Evolutionary conservation across 805 yeast species (phyloP).

Genomic region (Wickerhamia fluorescens): DNA sequence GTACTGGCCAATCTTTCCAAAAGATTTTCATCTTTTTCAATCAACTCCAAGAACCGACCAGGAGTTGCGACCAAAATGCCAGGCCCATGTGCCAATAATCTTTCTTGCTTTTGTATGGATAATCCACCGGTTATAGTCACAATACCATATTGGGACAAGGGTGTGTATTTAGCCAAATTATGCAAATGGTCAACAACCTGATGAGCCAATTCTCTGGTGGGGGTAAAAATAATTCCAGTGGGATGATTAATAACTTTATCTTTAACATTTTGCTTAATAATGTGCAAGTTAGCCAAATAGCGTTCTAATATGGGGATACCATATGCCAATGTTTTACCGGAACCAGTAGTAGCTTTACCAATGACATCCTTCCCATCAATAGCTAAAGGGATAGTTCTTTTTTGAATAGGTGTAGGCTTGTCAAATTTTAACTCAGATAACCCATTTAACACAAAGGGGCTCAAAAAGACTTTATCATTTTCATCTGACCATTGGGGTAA

Average conservation of each 20-base stretch:
- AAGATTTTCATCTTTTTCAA: slow-evolving; percentile 52
- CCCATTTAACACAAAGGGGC: slow-evolving; percentile 55
- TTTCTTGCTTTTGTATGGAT: slow-evolving; percentile 87
- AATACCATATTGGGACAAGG: slow-evolving; percentile 48
- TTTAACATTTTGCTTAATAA: slow-evolving; percentile 9
- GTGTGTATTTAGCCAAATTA: slow-evolving; percentile 44
- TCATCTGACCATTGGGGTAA: slow-evolving; percentile 55
- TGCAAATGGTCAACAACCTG: slow-evolving; percentile 83
- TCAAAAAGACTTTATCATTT: slow-evolving; percentile 37
- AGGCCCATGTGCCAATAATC: slow-evolving; percentile 67
- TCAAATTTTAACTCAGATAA: slow-evolving; percentile 50
- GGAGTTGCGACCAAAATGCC: slow-evolving; percentile 91
- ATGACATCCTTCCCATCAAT: slow-evolving; percentile 71
- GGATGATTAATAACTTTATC: slow-evolving; percentile 36
- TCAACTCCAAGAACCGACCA: slow-evolving; percentile 80
- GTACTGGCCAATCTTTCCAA: slow-evolving; percentile 37
- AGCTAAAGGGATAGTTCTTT: slow-evolving; percentile 65
- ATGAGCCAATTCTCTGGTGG: slow-evolving; percentile 93
- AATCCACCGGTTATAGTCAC: slow-evolving; percentile 90
- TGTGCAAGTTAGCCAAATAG: slow-evolving; percentile 26
- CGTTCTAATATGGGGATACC: slow-evolving; percentile 86
- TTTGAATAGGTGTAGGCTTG: slow-evolving; percentile 82
- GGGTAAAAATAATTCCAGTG: slow-evolving; percentile 78
- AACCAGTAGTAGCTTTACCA: slow-evolving; percentile 96
- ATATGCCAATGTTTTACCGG: slow-evolving; percentile 95